Evolutionary conservation across 2,329 filamentous ascomycete species (phyloP), one percentile per base, ranked within the genome.

Genomic region (Neopestalotiopsis clavispora): DNA sequence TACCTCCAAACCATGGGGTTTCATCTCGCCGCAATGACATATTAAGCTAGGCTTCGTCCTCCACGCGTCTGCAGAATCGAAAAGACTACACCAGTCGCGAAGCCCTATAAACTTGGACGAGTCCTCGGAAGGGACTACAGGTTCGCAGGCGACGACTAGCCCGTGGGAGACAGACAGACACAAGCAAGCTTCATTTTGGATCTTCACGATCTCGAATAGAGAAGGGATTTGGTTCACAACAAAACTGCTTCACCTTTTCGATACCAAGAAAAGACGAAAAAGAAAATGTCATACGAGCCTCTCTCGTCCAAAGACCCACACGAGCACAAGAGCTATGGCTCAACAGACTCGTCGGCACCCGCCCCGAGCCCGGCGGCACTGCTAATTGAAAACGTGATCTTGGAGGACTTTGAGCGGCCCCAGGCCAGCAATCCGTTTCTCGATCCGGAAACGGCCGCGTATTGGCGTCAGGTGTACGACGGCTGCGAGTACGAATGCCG

Each of bases 401-500:
- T 67, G 17, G 57, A 59, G 23, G 59, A 67, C n/a, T 52, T 62
- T 32, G 66, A 67, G 59, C n/a, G 49, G 42, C n/a, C 40, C 10
- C n/a, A 52, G 2, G 30, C 38, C 13, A 23, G 34, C 20, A 79
- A 80, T 52, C 78, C 78, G 1, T 80, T 80, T 62, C 28, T 68
- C 9, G 75, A 80, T 61, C 72, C 75, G 0, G 72, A 71, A 6
- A 73, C 74, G 0, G 79, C 79, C 0, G 72, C 72, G 4, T 75
- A 78, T 65, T 82, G 80, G 79, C 72, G 72, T 14, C 38, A 73
- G 1, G 75, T 78, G 14, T 81, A 81, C 66, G 76, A 81, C 1
- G 71, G 76, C 2, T 75, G 77, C 14, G 67, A 75, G 14, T 89
- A 89, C 71, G 87, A 90, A 73, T 86, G 87, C 12, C 78, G 82